phyloP scores from a whole-genome alignment of 2,329 filamentous ascomycete species.

The Aspergillus sp. region DNA sequence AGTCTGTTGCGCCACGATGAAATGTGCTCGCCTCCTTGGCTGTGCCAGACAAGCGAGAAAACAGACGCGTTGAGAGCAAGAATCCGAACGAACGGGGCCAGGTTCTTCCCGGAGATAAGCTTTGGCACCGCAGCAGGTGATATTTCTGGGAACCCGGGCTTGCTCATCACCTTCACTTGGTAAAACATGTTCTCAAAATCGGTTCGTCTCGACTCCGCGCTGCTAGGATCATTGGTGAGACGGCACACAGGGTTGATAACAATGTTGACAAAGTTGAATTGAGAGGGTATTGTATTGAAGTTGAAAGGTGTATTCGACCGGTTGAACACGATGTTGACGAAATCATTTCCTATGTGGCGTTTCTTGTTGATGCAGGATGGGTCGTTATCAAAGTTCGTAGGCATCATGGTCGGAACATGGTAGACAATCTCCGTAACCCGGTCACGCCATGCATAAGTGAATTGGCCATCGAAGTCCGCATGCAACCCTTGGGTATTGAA shows the following conservation, averaged over 20 bases:
- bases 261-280: slow-evolving; percentile 97
- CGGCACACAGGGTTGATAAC: slow-evolving; percentile 78
- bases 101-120: slow-evolving; percentile 77
- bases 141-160: slow-evolving; percentile 85
- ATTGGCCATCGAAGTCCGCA: slow-evolving; percentile 78
- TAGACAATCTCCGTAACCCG: slow-evolving; percentile 93
- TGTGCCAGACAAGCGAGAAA: slow-evolving; percentile 85
- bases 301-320: slow-evolving; percentile 87
- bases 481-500: slow-evolving; percentile 96
- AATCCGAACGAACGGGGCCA: slow-evolving; percentile 83
- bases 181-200: slow-evolving; percentile 64
- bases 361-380: slow-evolving; percentile 82
- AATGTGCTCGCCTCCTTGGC: slow-evolving; percentile 74
- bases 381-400: slow-evolving; percentile 76
- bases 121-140: slow-evolving; percentile 88
- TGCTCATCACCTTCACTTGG: slow-evolving; percentile 84
- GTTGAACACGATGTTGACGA: slow-evolving; percentile 97
- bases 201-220: slow-evolving; percentile 33
- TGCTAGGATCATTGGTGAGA: slow-evolving; percentile 39
- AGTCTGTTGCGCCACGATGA: slow-evolving; percentile 89
- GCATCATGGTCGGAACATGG: slow-evolving; percentile 97
- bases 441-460: slow-evolving; percentile 92
- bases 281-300: slow-evolving; percentile 89
- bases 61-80: slow-evolving; percentile 91
- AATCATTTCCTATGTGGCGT: slow-evolving; percentile 93